phyloP scores from a whole-genome alignment of 2,329 filamentous ascomycete species.

The Diaporthe capsici region DNA sequence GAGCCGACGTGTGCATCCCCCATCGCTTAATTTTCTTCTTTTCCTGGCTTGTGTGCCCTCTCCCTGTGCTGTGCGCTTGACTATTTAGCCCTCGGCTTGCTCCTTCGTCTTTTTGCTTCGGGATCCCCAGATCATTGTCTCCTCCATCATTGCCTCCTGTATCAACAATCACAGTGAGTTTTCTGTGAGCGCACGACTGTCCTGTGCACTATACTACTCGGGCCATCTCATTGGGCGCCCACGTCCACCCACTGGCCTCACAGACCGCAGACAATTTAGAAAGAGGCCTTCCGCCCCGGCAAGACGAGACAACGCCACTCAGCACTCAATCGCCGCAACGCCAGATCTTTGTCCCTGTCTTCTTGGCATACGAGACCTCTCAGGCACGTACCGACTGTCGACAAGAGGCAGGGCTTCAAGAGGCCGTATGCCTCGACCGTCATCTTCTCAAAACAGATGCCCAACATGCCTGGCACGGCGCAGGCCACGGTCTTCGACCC shows the following conservation, averaged over 20 bases:
- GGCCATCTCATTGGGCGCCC: neutral
- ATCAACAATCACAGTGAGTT: neutral
- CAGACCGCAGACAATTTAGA: neutral
- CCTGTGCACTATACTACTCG: neutral
- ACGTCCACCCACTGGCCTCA: neutral
- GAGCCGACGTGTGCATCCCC: neutral
- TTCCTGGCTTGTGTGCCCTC: neutral
- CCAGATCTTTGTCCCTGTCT: neutral
- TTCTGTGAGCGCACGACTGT: neutral
- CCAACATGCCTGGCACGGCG: conserved; percentile 5
- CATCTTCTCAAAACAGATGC: neutral
- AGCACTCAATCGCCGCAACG: neutral
- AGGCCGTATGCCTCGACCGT: neutral
- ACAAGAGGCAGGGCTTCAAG: neutral
- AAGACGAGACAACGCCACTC: conserved; percentile 5
- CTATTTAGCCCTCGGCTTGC: conserved; percentile 25
- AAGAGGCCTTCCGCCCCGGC: neutral
- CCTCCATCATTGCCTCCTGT: neutral
- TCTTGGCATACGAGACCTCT: neutral
- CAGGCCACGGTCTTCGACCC: conserved; percentile 58
- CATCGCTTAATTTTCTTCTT: conserved; percentile 1
- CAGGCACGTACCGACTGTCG: neutral
- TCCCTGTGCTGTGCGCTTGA: neutral
- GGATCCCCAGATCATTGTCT: neutral
- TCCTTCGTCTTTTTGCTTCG: neutral